Evolutionary conservation across 352 stramenopile species (phyloP).

Genomic region (Phytopythium helicoides): DNA sequence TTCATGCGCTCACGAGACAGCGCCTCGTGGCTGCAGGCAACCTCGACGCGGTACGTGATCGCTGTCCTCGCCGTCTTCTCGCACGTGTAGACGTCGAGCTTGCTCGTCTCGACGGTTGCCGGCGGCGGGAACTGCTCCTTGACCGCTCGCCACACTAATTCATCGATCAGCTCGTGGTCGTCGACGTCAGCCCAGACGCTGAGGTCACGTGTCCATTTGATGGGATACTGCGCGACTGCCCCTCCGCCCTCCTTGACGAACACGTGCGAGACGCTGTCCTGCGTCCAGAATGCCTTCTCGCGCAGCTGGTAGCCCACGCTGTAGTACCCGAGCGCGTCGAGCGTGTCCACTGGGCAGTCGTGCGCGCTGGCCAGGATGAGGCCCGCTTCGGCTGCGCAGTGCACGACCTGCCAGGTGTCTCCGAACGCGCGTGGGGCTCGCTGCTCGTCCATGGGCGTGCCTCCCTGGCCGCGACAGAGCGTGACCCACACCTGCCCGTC

Average conservation of each 20-base stretch:
- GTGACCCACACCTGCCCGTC: slow-evolving; percentile 81
- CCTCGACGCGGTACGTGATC: slow-evolving; percentile 56
- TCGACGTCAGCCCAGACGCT: slow-evolving; percentile 73
- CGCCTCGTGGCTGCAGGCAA: slow-evolving; percentile 32
- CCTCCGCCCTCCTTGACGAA: slow-evolving; percentile 52
- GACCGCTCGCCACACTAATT: slow-evolving; percentile 38
- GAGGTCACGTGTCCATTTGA: slow-evolving; percentile 63
- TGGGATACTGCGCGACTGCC: slow-evolving; percentile 40
- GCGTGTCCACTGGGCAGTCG: slow-evolving; percentile 51
- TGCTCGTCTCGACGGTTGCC: slow-evolving; percentile 24
- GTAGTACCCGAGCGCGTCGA: slow-evolving; percentile 69
- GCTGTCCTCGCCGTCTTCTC: slow-evolving; percentile 43
- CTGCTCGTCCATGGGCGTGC: slow-evolving; percentile 65
- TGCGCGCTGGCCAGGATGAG: slow-evolving; percentile 66
- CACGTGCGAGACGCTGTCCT: slow-evolving; percentile 64
- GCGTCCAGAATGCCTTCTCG: slow-evolving; percentile 73
- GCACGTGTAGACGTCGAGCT: slow-evolving; percentile 65
- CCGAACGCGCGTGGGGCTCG: slow-evolving; percentile 37
- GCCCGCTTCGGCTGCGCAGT: slow-evolving; percentile 50
- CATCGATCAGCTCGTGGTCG: slow-evolving; percentile 46
- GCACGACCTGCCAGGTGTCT: slow-evolving; percentile 81
- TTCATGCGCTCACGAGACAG: slow-evolving; percentile 58
- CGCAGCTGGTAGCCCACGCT: slow-evolving; percentile 77
- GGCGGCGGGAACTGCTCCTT: slow-evolving; percentile 39
- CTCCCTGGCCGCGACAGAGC: slow-evolving; percentile 75